These are phyloP conservation scores for Xylariomycetidae sp. DNA, from an alignment of 2,329 filamentous ascomycete genomes.

Conservation along the genomic window DNA sequence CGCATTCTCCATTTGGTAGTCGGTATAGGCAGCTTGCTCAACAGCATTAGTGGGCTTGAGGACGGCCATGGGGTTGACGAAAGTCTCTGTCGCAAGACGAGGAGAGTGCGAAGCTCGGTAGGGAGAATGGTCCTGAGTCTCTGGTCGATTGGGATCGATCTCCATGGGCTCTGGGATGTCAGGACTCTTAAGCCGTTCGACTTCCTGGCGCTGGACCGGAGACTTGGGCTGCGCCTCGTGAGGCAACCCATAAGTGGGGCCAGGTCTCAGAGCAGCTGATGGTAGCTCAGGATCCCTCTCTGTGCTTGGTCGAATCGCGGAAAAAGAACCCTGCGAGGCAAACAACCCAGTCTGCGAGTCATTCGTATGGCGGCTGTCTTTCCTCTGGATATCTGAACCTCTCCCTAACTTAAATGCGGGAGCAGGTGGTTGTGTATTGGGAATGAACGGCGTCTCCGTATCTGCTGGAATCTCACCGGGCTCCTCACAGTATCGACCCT, in stretches of 20 bases:
- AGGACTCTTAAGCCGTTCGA: constrained; percentile 29
- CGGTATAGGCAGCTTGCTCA: constrained; percentile 27
- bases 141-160: constrained; percentile 17
- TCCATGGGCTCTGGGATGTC: constrained; percentile 30
- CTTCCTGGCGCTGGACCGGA: constrained; percentile 17
- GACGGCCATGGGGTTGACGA: constrained; percentile 28
- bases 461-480: constrained; percentile 19
- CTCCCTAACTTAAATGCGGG: constrained; percentile 3
- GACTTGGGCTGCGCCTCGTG: constrained; percentile 22
- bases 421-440: background rate
- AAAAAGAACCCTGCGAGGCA: constrained; percentile 16
- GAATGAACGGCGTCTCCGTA: constrained; percentile 4
- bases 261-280: constrained; percentile 20
- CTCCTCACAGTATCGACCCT: constrained; percentile 19
- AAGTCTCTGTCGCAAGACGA: constrained; percentile 19
- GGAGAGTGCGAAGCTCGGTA: constrained; percentile 24
- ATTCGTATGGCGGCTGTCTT: constrained; percentile 10
- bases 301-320: constrained; percentile 21
- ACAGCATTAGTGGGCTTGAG: constrained; percentile 25
- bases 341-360: constrained; percentile 19
- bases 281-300: constrained; percentile 23
- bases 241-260: constrained; percentile 25
- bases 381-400: constrained; percentile 4
- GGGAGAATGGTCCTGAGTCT: constrained; percentile 15
- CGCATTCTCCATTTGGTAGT: constrained; percentile 28